These are phyloP conservation scores for Tulasnella calospora DNA, from an alignment of 768 basidiomycete genomes.

Conservation along the genomic window DNA sequence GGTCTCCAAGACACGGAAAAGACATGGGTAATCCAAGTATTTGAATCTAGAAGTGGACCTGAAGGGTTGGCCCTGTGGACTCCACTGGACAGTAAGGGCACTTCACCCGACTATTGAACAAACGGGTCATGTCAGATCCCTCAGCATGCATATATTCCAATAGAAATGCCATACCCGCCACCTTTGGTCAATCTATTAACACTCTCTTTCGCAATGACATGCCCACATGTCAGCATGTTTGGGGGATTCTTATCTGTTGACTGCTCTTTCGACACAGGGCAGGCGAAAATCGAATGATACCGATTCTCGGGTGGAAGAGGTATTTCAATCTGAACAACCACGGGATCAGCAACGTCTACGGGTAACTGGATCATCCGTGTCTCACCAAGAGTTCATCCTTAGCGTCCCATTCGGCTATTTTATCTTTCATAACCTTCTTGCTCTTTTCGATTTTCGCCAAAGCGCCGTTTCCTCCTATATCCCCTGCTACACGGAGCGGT, in stretches of 20 bases:
- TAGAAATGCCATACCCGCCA: slow-evolving; percentile 57
- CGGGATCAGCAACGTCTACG: neutral
- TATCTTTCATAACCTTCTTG: slow-evolving; percentile 84
- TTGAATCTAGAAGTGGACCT: slow-evolving; percentile 25
- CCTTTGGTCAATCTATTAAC: slow-evolving; percentile 83
- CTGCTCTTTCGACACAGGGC: slow-evolving; percentile 97
- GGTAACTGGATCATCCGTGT: slow-evolving; percentile 29
- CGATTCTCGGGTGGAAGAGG: slow-evolving; percentile 78
- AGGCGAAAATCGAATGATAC: slow-evolving; percentile 96
- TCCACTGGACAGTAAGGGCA: slow-evolving; percentile 95
- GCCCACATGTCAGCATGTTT: slow-evolving; percentile 96
- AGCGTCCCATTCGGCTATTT: slow-evolving; percentile 89
- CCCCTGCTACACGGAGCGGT: slow-evolving; percentile 81
- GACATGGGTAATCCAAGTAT: neutral
- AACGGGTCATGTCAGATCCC: neutral
- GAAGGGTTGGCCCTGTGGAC: slow-evolving; percentile 23
- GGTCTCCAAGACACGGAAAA: neutral
- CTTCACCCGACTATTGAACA: slow-evolving; percentile 68
- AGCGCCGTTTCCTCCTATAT: slow-evolving; percentile 89
- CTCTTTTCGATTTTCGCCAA: slow-evolving; percentile 91
- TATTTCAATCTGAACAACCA: slow-evolving; percentile 74
- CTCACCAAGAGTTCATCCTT: slow-evolving; percentile 82
- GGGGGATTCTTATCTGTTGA: slow-evolving; percentile 90
- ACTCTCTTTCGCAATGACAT: slow-evolving; percentile 91
- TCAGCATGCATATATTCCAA: neutral